A percentile compares a stretch with the other conserved stretches of the same genome.
phyloP scores from a whole-genome alignment of 495 filamentous ascomycete genomes.

The Lentithecium fluviatile region DNA sequence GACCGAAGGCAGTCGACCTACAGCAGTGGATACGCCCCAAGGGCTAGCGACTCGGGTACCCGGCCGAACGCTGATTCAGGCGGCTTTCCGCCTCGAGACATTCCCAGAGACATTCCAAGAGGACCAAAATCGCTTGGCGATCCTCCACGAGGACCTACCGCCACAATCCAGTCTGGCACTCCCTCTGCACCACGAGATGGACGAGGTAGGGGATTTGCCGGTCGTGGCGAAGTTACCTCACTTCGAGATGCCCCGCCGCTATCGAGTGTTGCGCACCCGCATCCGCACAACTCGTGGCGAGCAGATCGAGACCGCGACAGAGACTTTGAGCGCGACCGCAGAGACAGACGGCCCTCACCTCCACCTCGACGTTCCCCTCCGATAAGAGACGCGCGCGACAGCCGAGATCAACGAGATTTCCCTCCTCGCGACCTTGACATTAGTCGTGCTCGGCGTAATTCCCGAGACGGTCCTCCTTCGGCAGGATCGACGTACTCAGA shows the following conservation, averaged over 20 bases:
- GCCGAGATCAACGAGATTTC: conserved; percentile 13
- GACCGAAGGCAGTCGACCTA: conserved; percentile 29
- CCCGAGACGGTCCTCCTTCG: conserved; percentile 63
- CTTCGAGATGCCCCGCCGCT: conserved; percentile 42
- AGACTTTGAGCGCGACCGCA: conserved; percentile 42
- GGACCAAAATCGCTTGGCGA: conserved; percentile 28
- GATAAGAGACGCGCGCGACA: conserved; percentile 40
- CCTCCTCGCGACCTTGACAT: conserved; percentile 45
- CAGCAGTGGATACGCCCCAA: conserved; percentile 19
- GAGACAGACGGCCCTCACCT: conserved; percentile 51
- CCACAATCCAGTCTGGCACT: conserved; percentile 10
- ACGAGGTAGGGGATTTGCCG: conserved; percentile 20
- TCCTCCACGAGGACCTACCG: conserved; percentile 13
- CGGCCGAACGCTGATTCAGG: conserved; percentile 18
- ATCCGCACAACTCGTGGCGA: conserved; percentile 11
- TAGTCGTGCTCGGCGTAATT: conserved; percentile 55
- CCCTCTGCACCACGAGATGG: conserved; percentile 33
- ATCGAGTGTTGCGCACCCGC: conserved; percentile 8
- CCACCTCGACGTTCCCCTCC: conserved; percentile 34
- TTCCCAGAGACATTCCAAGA: conserved; percentile 28
- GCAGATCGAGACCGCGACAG: conserved; percentile 42
- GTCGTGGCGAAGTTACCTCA: conserved; percentile 13
- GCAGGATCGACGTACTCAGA: conserved; percentile 69
- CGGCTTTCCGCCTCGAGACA: conserved; percentile 19
- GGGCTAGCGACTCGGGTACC: conserved; percentile 16